These are phyloP conservation scores for Ustilago hordei DNA, from an alignment of 1,284 basidiomycete species.

Conservation along the genomic window DNA sequence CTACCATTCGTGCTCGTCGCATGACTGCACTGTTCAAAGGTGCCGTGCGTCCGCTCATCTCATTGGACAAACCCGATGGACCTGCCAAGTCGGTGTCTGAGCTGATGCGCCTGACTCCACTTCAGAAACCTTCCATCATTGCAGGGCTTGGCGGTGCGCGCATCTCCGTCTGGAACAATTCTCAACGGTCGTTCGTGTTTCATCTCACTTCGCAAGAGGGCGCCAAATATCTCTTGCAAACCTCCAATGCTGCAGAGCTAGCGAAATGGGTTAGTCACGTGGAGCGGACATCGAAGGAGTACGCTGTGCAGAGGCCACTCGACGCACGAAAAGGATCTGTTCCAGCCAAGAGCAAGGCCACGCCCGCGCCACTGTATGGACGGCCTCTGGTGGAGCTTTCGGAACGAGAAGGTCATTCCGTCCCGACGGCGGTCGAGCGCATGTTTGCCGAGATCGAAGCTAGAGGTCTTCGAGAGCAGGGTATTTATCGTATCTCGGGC, in stretches of 20 bases:
- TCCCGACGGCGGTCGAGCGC: conserved; percentile 64
- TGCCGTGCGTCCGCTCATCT: conserved; percentile 59
- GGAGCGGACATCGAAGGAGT: conserved; percentile 47
- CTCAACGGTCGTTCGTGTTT: conserved; percentile 63
- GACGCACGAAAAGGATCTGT: conserved; percentile 26
- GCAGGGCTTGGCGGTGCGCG: conserved; percentile 57
- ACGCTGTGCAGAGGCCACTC: conserved; percentile 14
- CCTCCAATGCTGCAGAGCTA: conserved; percentile 57
- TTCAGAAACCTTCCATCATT: conserved; percentile 55
- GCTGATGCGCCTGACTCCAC: conserved; percentile 54
- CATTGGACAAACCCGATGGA: conserved; percentile 47
- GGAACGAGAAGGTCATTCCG: conserved; percentile 51
- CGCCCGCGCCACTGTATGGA: conserved; percentile 52
- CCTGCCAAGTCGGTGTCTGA: conserved; percentile 40
- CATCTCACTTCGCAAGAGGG: conserved; percentile 62
- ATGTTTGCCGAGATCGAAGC: conserved; percentile 67
- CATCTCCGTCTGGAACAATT: conserved; percentile 62
- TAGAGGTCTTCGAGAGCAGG: conserved; percentile 66
- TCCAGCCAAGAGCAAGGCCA: conserved; percentile 14
- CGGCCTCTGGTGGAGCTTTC: conserved; percentile 53
- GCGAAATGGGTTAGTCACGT: conserved; percentile 60
- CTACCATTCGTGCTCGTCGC: conserved; percentile 54
- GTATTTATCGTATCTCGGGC: conserved; percentile 68
- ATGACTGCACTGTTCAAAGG: conserved; percentile 67
- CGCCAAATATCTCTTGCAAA: conserved; percentile 62